Base-by-base conservation (phyloP, 306 rosid species). In the Astragalus membranaceus region DNA sequence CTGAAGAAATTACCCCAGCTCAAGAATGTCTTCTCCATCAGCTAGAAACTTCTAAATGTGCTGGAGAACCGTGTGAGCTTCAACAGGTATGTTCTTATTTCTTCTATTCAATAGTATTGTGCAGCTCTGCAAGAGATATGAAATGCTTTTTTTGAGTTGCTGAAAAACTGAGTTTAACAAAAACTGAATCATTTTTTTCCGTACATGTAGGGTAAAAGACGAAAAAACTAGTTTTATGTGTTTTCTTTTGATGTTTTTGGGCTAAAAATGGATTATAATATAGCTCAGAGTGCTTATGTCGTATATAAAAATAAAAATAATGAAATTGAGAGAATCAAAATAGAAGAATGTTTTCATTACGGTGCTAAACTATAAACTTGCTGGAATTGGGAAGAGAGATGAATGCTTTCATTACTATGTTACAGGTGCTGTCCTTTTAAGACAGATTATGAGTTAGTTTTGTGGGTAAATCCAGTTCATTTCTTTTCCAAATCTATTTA, bases 41-140 rank as follows among this genome's bases (percentile, higher is more conserved):
- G 67, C 78, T 82, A 64, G 77, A 69, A 64, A 75, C 80, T 51
- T 60, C 78, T 66, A 75, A 54, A n/a, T 72, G 32, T 54, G 75
- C 74, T 59, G 73, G 64, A 65, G 85, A 61, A 54, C 55, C 70
- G 14, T 68, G 23, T 30, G 74, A 77, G 67, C 81, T 51, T 75
- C 78, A 78, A 61, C 70, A 79, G 86, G 98, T 90, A 82, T 59
- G 75, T 51, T 58, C 53, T 72, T 46, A 48, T 69, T 63, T 66
- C 67, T 73, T 70, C 47, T 6, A 26, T 78, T 71, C 39, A 55
- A 64, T 16, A 13, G 39, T 65, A 67, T 5, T 50, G 7, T 16
- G 15, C 16, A 3, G 39, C 68, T 50, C 62, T 59, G 8, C 36
- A 20, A 32, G 11, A 68, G 49, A 50, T 41, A 16, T 64, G 26